Percentiles rank a stretch among this genome's conserved stretches.
phyloP scores from a whole-genome alignment of 129 eudicot species.

The Ambrosia artemisiifolia region DNA sequence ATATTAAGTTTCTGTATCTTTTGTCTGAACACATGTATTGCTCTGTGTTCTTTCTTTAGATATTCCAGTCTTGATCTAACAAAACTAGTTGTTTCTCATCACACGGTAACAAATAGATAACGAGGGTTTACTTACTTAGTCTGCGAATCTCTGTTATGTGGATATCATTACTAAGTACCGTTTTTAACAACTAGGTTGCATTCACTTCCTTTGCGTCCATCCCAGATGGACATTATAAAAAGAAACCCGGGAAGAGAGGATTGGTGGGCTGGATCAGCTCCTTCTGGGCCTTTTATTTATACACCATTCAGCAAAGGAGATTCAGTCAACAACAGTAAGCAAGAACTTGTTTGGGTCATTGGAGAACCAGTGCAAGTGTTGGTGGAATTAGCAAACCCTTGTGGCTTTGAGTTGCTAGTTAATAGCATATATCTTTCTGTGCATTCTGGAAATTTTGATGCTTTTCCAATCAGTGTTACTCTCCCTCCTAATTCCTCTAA shows the following conservation, averaged over 20 bases:
- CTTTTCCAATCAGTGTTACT: constrained; percentile 82
- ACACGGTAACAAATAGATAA: background rate
- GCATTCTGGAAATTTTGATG: constrained; percentile 80
- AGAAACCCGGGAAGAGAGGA: constrained; percentile 70
- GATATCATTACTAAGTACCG: constrained; percentile 18
- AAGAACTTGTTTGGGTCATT: constrained; percentile 86
- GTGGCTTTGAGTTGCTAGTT: constrained; percentile 82
- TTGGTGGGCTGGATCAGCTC: constrained; percentile 99
- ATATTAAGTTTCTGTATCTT: background rate
- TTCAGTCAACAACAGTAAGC: constrained; percentile 52
- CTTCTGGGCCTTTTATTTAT: constrained; percentile 94
- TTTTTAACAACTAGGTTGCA: constrained; percentile 60
- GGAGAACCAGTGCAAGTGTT: constrained; percentile 93
- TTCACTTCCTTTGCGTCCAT: constrained; percentile 82
- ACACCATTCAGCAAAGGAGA: constrained; percentile 99
- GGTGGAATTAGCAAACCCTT: constrained; percentile 95
- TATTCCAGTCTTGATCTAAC: background rate
- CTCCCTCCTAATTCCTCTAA: constrained; percentile 91
- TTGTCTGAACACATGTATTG: background rate
- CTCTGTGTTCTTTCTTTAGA: background rate
- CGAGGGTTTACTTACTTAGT: background rate
- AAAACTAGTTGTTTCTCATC: background rate
- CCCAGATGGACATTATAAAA: constrained; percentile 85
- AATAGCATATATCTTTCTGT: constrained; percentile 85
- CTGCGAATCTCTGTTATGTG: constrained; percentile 10